These are phyloP conservation scores for Paramyrothecium sp. DNA, from an alignment of 2,329 filamentous ascomycete species.

Conservation along the genomic window DNA sequence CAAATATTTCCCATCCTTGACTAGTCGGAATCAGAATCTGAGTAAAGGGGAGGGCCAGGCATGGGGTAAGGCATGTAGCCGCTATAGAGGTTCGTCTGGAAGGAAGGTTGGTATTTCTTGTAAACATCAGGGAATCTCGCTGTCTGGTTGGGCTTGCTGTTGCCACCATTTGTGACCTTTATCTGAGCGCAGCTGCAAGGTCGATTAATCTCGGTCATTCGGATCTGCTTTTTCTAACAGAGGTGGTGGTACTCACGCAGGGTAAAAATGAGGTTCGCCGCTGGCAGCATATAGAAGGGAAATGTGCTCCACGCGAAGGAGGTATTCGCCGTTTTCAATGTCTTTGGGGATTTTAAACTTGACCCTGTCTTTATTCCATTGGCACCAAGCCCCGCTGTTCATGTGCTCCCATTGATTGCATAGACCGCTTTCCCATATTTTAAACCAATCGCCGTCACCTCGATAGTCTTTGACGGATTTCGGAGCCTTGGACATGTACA, in stretches of 20 bases:
- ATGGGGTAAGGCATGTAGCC: constrained; percentile 16
- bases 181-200: constrained; percentile 14
- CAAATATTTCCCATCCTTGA: too few relatives aligned
- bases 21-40: too few relatives aligned
- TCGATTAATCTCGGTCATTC: too few relatives aligned
- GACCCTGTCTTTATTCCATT: neutral
- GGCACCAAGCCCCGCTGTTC: neutral
- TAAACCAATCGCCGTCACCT: neutral
- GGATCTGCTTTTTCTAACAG: too few relatives aligned
- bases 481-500: too few relatives aligned
- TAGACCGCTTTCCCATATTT: neutral
- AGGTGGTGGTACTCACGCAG: neutral
- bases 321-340: neutral
- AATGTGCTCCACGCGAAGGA: neutral
- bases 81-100: constrained; percentile 17
- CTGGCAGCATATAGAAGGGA: neutral
- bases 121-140: constrained; percentile 29
- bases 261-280: neutral
- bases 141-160: constrained; percentile 14
- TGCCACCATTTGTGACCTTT: constrained; percentile 15
- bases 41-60: constrained; percentile 17
- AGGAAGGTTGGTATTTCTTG: constrained; percentile 18
- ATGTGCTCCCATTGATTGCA: neutral
- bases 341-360: neutral
- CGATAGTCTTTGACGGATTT: neutral